Base-by-base conservation (phyloP, 768 basidiomycete species). In the Dentipellis fragilis region DNA sequence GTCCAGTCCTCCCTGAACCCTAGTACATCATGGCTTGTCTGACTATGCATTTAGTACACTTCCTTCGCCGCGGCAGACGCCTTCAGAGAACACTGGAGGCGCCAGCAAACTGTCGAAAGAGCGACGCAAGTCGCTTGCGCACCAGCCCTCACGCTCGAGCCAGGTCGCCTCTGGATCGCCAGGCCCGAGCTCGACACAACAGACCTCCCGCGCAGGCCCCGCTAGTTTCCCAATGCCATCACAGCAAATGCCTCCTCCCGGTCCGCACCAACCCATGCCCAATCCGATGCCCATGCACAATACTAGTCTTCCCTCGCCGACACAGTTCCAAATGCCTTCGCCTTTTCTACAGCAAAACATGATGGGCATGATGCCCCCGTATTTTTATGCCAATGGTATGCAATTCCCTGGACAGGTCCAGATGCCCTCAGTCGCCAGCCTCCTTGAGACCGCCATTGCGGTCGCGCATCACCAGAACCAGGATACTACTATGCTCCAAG, bases 381-480 rank as follows among this genome's bases (percentile, higher is more conserved):
- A 49, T 51, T 55, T 45, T 7, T 45, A 45, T 19, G n/a, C 42
- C 42, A 45, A 45, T 19, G 8, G n/a, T 19, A 45, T 45, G 42
- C 42, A 45, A 7, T 45, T 17, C 19, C 42, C 42, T 17, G 19
- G n/a, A 17, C 42, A 45, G 14, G 19, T 17, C 42, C 11, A n/a
- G 19, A n/a, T 45, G 9, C 42, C 42, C n/a, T 52, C 54, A 19
- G 49, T 60, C 46, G 55, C 59, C 4, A 58, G 39, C 19, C 40
- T 60, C 12, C 51, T 60, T 17, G 59, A 60, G 49, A 60, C 59
- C 6, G 48, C 58, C 17, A 58, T 60, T 23, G 54, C 57, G 11
- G 59, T 60, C 38, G 58, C 59, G 16, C 57, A 52, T 39, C 39
- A 51, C 37, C 58, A 60, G 19, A 54, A 54, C 11, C 42, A 59